Conservation (phyloP, 1,139 yeast genomes). For the Saccharomyces hybrid region DNA sequence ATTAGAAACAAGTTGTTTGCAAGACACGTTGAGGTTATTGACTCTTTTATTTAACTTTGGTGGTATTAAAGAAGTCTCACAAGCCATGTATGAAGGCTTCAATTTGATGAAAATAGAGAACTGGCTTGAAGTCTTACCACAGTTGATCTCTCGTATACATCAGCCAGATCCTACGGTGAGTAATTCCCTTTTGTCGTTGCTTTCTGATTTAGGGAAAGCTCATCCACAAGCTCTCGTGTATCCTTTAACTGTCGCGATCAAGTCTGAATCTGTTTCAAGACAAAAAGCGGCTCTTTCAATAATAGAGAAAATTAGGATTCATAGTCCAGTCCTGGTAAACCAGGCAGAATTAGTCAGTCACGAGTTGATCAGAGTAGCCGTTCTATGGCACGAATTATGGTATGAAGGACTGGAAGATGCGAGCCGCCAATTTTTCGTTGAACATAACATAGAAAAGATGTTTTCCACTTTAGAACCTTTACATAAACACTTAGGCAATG, state of each 20-base stretch:
- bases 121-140: constrained; percentile 95
- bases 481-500: constrained; percentile 72
- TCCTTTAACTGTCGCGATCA: constrained; percentile 92
- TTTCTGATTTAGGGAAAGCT: constrained; percentile 84
- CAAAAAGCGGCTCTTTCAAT: constrained; percentile 89
- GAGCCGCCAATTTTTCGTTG: constrained; percentile 86
- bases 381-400: constrained; percentile 97
- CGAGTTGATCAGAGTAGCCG: constrained; percentile 90
- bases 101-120: constrained; percentile 82
- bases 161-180: constrained; percentile 88
- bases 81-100: constrained; percentile 86
- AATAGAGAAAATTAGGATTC: constrained; percentile 85
- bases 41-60: constrained; percentile 96
- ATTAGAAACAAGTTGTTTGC: constrained; percentile 78
- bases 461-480: constrained; percentile 84
- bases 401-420: constrained; percentile 97
- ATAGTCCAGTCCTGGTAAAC: constrained; percentile 75
- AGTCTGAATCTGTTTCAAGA: constrained; percentile 82
- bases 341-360: constrained; percentile 90
- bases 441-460: constrained; percentile 92
- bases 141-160: constrained; percentile 89
- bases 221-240: constrained; percentile 97
- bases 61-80: constrained; percentile 83
- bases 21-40: constrained; percentile 80
- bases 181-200: constrained; percentile 65